phyloP scores from a whole-genome alignment of 2,329 filamentous ascomycete species.

The Capronia coronata region DNA sequence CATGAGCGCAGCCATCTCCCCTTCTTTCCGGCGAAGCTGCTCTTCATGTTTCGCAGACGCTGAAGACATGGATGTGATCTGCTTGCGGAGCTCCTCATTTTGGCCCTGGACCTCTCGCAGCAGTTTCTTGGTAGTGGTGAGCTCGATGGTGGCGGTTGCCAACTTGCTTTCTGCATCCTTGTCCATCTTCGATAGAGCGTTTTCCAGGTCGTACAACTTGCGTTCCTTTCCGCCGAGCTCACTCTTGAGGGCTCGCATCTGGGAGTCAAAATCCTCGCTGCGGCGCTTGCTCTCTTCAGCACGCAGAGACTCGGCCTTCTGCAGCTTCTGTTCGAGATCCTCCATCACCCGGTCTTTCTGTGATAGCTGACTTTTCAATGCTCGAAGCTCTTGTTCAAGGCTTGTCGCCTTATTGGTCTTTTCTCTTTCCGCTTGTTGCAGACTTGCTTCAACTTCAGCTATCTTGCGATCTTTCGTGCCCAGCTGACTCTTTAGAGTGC shows the following conservation, averaged over 20 bases:
- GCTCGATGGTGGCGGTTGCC: slow-evolving; percentile 68
- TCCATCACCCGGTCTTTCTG: slow-evolving; percentile 23
- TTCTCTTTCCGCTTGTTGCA: slow-evolving; percentile 81
- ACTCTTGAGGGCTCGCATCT: slow-evolving; percentile 86
- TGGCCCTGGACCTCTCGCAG: slow-evolving; percentile 72
- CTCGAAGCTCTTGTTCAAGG: slow-evolving; percentile 26
- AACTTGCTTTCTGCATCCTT: slow-evolving; percentile 86
- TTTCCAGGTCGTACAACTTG: slow-evolving; percentile 81
- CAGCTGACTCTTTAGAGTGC: slow-evolving; percentile 86
- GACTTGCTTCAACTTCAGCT: slow-evolving; percentile 74
- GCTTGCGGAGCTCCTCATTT: slow-evolving; percentile 73
- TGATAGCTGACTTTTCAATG: slow-evolving; percentile 21
- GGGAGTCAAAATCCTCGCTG: slow-evolving; percentile 34
- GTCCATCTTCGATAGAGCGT: slow-evolving; percentile 73
- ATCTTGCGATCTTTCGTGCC: slow-evolving; percentile 83
- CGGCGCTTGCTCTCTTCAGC: slow-evolving; percentile 21
- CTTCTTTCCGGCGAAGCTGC: slow-evolving; percentile 86
- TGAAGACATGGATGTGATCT: slow-evolving; percentile 77
- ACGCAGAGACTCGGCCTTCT: slow-evolving; percentile 17
- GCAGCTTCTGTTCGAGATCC: slow-evolving; percentile 25
- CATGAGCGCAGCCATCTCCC: slow-evolving; percentile 77
- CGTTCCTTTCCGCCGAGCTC: slow-evolving; percentile 83
- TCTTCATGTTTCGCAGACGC: slow-evolving; percentile 96
- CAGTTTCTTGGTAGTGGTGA: slow-evolving; percentile 65
- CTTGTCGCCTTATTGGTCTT: slow-evolving; percentile 48